Evolutionary conservation across 2,329 filamentous ascomycete species (phyloP), one percentile per base, ranked within the genome.

Genomic region (Lojkania enalia): DNA sequence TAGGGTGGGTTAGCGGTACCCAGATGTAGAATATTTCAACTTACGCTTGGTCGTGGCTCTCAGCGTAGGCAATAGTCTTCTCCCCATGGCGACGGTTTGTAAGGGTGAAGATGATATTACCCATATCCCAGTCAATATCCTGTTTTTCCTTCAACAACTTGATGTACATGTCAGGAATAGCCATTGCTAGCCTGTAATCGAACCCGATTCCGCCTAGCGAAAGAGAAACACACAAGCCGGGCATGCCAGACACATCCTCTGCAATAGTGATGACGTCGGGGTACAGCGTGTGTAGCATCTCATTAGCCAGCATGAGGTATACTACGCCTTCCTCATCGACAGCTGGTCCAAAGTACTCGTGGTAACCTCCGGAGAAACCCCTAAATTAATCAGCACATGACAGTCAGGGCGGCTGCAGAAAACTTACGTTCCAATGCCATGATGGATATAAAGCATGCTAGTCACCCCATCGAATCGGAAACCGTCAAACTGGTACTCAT

Each of bases 401-500:
- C 9, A 33, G 6, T 11, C 9, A 33, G 15, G 7, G 9, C 7
- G 15, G 7, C 9, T 33, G 7, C 7, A 27, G 9, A 27, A 7
- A 15, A 78, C 88, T 79, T 77, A 94, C 84, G 91, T 95, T 77
- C 94, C 94, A 71, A 99, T 96, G 35, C 94, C 94, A 66, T 99
- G 94, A 66, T 99, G 94, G 13, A 77, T 75, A 71, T 99, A 99
- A 45, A 99, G 85, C 90, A 99, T 99, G 74, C 91, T 96, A 1
- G 94, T 99, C 40, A 99, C 94, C 54, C 94, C 94, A 58, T 99
- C 94, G 61, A 99, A 99, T 31, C 94, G 84, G 80, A 97, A 99
- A 18, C 94, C 94, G 65, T 99, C 94, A 65, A 99, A 97, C 30
- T 84, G 77, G 64, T 96, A 99, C 72, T 96, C 91, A 44, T 97